These are phyloP conservation scores for Trematosphaeria pertusa DNA, from an alignment of 2,329 filamentous ascomycete genomes.

Conservation along the genomic window DNA sequence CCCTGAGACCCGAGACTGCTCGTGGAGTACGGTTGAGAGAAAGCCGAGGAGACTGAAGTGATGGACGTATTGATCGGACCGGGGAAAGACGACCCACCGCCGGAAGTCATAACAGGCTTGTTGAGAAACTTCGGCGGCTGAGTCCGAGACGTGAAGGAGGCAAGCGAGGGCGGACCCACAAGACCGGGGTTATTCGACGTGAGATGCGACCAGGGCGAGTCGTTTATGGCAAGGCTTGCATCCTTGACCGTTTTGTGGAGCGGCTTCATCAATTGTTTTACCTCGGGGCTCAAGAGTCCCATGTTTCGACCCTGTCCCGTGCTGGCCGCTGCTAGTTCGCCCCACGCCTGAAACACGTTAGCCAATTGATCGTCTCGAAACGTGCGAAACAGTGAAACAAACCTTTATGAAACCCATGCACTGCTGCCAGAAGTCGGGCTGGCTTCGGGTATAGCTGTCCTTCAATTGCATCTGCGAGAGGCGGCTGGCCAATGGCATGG, in stretches of 20 bases:
- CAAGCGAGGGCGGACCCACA: slow-evolving; percentile 39
- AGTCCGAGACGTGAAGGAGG: slow-evolving; percentile 43
- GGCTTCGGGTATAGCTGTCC: slow-evolving; percentile 75
- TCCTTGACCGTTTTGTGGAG: slow-evolving; percentile 86
- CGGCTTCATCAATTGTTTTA: slow-evolving; percentile 76
- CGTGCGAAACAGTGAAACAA: slow-evolving; percentile 27
- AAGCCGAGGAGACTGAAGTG: slow-evolving; percentile 35
- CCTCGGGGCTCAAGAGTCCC: slow-evolving; percentile 66
- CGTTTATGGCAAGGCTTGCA: slow-evolving; percentile 74
- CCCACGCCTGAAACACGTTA: slow-evolving; percentile 64
- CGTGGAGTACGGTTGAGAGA: slow-evolving; percentile 36
- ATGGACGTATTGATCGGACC: slow-evolving; percentile 47
- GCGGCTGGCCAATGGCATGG: slow-evolving; percentile 74
- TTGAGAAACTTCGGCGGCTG: slow-evolving; percentile 41
- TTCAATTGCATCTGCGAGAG: slow-evolving; percentile 83
- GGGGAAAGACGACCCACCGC: slow-evolving; percentile 37
- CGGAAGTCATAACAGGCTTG: slow-evolving; percentile 31
- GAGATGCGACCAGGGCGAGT: slow-evolving; percentile 68
- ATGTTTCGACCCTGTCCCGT: slow-evolving; percentile 48
- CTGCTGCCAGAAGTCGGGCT: slow-evolving; percentile 69
- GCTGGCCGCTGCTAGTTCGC: slow-evolving; percentile 62
- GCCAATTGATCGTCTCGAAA: slow-evolving; percentile 33
- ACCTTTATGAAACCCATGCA: slow-evolving; percentile 75
- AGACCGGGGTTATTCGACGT: slow-evolving; percentile 43
- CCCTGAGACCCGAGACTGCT: slow-evolving; percentile 35